Evolutionary conservation across 768 basidiomycete genomes (phyloP).

Genomic region (Daedaleopsis sinensis): DNA sequence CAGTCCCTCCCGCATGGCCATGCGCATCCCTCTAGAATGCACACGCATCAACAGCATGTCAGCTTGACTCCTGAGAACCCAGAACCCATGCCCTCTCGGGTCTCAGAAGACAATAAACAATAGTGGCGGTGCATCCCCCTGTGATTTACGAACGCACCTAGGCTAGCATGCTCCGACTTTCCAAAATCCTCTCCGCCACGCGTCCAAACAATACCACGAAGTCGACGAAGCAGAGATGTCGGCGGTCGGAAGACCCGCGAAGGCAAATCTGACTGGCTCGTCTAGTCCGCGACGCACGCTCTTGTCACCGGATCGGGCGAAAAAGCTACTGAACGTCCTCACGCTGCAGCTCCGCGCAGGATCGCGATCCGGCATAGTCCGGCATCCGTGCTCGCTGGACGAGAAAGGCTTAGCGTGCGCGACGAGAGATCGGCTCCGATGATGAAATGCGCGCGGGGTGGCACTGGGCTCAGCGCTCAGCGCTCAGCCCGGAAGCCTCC

Average conservation of each 20-base stretch:
- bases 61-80: background rate
- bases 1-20: too few species aligned
- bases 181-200: background rate
- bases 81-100: background rate
- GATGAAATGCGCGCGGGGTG: background rate
- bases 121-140: slow-evolving; percentile 1
- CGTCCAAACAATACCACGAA: background rate
- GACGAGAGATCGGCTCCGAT: background rate
- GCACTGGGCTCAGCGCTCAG: background rate
- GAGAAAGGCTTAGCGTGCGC: background rate
- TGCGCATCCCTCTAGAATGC: background rate
- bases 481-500: background rate
- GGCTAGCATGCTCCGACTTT: background rate
- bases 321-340: background rate
- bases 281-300: background rate
- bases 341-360: background rate
- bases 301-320: background rate
- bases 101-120: slow-evolving; percentile 1
- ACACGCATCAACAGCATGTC: too few species aligned
- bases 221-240: background rate
- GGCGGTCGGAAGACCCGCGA: background rate
- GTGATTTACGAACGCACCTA: background rate
- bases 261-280: background rate
- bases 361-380: background rate
- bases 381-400: background rate